These are phyloP conservation scores for Pseudomonodictys pantanalensis DNA, from an alignment of 495 filamentous ascomycete genomes.

Conservation along the genomic window DNA sequence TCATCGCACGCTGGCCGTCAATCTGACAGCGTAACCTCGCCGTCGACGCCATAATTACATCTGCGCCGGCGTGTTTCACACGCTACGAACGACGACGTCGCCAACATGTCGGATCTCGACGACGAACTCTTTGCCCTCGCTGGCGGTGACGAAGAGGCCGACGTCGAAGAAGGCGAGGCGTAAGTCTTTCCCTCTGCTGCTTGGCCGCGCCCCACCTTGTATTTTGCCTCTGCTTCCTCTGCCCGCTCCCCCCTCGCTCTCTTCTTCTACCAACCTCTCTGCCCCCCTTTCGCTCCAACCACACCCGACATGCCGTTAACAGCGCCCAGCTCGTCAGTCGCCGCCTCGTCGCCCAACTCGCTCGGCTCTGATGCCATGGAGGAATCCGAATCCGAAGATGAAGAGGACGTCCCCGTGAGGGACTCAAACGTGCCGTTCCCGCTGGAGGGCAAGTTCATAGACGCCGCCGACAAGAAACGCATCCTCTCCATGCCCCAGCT, in stretches of 20 bases:
- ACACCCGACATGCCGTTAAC: slow-evolving; percentile 23
- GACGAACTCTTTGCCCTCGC: slow-evolving; percentile 86
- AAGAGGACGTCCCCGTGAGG: slow-evolving; percentile 49
- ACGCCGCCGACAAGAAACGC: slow-evolving; percentile 70
- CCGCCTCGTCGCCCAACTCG: slow-evolving; percentile 71
- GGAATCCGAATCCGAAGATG: slow-evolving; percentile 73
- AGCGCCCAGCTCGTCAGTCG: slow-evolving; percentile 54
- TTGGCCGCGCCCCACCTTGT: not conserved
- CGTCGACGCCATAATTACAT: not conserved
- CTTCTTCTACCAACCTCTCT: no score
- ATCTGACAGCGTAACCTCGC: no score
- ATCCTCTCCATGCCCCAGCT: slow-evolving; percentile 89
- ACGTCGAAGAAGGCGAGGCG: slow-evolving; percentile 73
- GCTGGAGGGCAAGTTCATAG: slow-evolving; percentile 81
- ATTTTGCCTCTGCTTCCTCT: no score
- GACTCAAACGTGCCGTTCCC: slow-evolving; percentile 72
- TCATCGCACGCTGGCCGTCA: not conserved
- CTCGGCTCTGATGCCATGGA: slow-evolving; percentile 84
- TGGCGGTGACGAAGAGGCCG: slow-evolving; percentile 58
- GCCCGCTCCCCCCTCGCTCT: not conserved
- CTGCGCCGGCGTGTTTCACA: not conserved
- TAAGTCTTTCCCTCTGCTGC: slow-evolving; percentile 50
- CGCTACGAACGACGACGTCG: not conserved
- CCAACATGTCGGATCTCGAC: slow-evolving; percentile 53
- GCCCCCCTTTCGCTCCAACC: slow-evolving; percentile 16